Percentiles rank a stretch among this genome's conserved stretches.
Evolutionary conservation across 768 basidiomycete genomes (phyloP).

Genomic region (Auriscalpium orientale): DNA sequence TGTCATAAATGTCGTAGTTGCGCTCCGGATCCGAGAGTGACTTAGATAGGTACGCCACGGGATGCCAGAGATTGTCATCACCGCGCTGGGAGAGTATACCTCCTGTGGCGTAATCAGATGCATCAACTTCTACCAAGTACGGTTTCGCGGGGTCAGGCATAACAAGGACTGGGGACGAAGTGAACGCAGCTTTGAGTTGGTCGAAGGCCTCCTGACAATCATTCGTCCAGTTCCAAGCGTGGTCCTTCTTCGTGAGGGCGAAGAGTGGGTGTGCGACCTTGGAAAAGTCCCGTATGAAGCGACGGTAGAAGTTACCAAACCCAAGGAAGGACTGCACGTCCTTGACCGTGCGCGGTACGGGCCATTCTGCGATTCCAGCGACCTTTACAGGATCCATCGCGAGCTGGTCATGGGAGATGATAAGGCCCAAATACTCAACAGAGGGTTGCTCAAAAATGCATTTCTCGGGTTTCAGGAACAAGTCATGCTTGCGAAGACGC

Average conservation of each 20-base stretch:
- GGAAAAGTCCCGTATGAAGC: background rate
- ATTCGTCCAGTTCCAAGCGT: background rate
- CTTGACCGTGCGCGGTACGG: too few species aligned
- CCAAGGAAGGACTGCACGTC: background rate
- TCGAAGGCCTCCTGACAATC: background rate
- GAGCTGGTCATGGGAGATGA: slow-evolving; percentile 6
- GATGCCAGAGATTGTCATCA: too few species aligned
- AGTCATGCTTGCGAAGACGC: slow-evolving; percentile 13
- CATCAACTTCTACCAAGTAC: background rate
- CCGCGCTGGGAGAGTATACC: background rate
- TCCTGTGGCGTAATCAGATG: background rate
- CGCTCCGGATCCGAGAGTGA: too few species aligned
- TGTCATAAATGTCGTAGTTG: background rate
- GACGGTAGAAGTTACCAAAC: background rate
- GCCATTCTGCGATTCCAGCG: too few species aligned
- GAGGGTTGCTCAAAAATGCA: slow-evolving; percentile 8
- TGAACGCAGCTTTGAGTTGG: background rate
- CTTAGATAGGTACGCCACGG: too few species aligned
- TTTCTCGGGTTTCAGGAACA: slow-evolving; percentile 18
- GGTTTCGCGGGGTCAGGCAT: background rate
- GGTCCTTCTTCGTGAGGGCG: background rate
- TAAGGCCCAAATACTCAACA: slow-evolving; percentile 18
- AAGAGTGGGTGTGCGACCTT: background rate
- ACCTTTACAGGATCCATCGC: too few species aligned
- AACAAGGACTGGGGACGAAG: background rate